A percentile compares a stretch with the other conserved stretches of the same genome.
Conservation (phyloP, 2,329 filamentous ascomycete species). For the Phialophora macrospora region DNA sequence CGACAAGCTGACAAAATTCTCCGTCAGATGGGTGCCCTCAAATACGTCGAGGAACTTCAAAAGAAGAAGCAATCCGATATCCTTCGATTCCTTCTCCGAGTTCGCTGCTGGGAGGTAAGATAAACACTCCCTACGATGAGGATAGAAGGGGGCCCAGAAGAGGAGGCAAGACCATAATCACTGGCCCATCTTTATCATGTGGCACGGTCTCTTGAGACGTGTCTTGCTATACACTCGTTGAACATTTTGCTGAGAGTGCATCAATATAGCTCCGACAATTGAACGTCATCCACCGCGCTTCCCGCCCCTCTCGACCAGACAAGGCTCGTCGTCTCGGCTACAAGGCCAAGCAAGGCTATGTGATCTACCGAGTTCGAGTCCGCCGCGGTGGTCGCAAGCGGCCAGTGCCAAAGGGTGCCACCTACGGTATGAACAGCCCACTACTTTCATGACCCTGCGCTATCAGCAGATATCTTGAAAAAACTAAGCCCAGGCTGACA, state of each 20-base stretch:
- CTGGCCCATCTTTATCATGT: slow-evolving; percentile 28
- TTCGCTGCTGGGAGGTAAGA: slow-evolving; percentile 97
- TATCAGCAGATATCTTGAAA: neutral
- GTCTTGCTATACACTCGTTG: slow-evolving; percentile 98
- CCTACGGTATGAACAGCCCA: slow-evolving; percentile 74
- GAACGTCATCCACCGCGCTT: slow-evolving; percentile 99
- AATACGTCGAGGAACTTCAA: slow-evolving; percentile 99
- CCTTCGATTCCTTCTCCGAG: slow-evolving; percentile 98
- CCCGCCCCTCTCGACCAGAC: slow-evolving; percentile 96
- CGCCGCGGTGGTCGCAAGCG: slow-evolving; percentile 98
- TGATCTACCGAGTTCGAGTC: slow-evolving; percentile 99
- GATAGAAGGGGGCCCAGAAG: slow-evolving; percentile 5
- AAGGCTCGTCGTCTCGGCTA: slow-evolving; percentile 99
- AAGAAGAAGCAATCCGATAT: slow-evolving; percentile 99
- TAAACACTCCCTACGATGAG: slow-evolving; percentile 43
- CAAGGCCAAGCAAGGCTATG: slow-evolving; percentile 99
- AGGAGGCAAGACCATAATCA: neutral
- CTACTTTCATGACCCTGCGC: neutral
- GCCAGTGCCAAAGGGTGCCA: slow-evolving; percentile 96
- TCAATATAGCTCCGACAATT: slow-evolving; percentile 99
- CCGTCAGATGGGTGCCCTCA: slow-evolving; percentile 93
- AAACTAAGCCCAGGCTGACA: neutral
- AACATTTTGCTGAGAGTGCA: slow-evolving; percentile 99
- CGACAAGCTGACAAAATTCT: slow-evolving; percentile 13
- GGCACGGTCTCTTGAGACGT: slow-evolving; percentile 40